These are phyloP conservation scores for Acrodontium crateriforme DNA, from an alignment of 2,329 filamentous ascomycete species.

Conservation along the genomic window DNA sequence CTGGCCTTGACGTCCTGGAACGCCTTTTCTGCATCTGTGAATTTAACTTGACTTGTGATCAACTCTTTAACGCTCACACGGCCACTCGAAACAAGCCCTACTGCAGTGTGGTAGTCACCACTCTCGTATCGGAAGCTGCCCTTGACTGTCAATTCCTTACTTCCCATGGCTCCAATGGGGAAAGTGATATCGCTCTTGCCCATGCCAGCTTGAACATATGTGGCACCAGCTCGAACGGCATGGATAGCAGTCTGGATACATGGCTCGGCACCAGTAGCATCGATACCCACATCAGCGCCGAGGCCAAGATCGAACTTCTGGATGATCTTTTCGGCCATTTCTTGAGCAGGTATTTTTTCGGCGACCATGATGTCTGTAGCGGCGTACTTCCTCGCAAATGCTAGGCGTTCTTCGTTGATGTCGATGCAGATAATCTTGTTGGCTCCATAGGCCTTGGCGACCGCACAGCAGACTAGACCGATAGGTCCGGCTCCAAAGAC, in stretches of 20 bases:
- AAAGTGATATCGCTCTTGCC: slow-evolving; percentile 77
- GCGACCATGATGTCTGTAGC: slow-evolving; percentile 59
- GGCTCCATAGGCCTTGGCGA: slow-evolving; percentile 75
- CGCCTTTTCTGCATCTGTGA: slow-evolving; percentile 70
- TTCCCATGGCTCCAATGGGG: slow-evolving; percentile 79
- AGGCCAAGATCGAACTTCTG: slow-evolving; percentile 46
- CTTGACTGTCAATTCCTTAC: slow-evolving; percentile 75
- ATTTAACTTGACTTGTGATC: slow-evolving; percentile 63
- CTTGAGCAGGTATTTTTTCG: slow-evolving; percentile 44
- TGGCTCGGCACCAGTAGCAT: slow-evolving; percentile 34
- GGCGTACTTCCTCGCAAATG: slow-evolving; percentile 61
- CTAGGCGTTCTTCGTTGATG: slow-evolving; percentile 64
- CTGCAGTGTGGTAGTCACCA: slow-evolving; percentile 74
- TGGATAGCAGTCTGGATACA: slow-evolving; percentile 37
- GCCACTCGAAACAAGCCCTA: slow-evolving; percentile 60
- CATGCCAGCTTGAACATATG: slow-evolving; percentile 73
- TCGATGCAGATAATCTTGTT: slow-evolving; percentile 75
- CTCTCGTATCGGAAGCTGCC: slow-evolving; percentile 82
- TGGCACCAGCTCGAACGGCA: slow-evolving; percentile 33
- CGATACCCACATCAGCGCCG: slow-evolving; percentile 35
- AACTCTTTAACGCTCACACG: slow-evolving; percentile 64
- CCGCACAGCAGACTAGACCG: slow-evolving; percentile 74
- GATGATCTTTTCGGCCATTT: slow-evolving; percentile 59
- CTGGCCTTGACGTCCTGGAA: slow-evolving; percentile 78
- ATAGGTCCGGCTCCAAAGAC: slow-evolving; percentile 45